A percentile compares a stretch with the other conserved stretches of the same genome.
These are phyloP conservation scores for Brassica napus DNA, from an alignment of 345 rosid genomes.

Conservation along the genomic window Da-Ae NC_063443.1:12620501-12621000, in stretches of 20 bases:
- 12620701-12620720: slow-evolving; percentile 25
- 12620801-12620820: slow-evolving; percentile 4
- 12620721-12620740: slow-evolving; percentile 22
- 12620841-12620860: not conserved
- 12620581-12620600: not conserved
- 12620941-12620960: slow-evolving; percentile 10
- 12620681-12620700: slow-evolving; percentile 30
- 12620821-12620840: not conserved
- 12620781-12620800: slow-evolving; percentile 20
- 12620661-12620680: slow-evolving; percentile 31
- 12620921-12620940: not conserved
- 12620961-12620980: not conserved
- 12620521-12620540: not conserved
- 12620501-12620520: not conserved
- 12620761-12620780: slow-evolving; percentile 28
- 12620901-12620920: not conserved
- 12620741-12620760: slow-evolving; percentile 21
- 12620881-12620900: not conserved
- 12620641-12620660: slow-evolving; percentile 26
- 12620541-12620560: not conserved
- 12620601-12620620: slow-evolving; percentile 2
- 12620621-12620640: slow-evolving; percentile 18
- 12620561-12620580: not conserved
- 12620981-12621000: slow-evolving; percentile 20
- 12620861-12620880: not conserved